Conservation (phyloP, 2,329 filamentous ascomycete genomes). For the Grosmannia clavigera region DNA sequence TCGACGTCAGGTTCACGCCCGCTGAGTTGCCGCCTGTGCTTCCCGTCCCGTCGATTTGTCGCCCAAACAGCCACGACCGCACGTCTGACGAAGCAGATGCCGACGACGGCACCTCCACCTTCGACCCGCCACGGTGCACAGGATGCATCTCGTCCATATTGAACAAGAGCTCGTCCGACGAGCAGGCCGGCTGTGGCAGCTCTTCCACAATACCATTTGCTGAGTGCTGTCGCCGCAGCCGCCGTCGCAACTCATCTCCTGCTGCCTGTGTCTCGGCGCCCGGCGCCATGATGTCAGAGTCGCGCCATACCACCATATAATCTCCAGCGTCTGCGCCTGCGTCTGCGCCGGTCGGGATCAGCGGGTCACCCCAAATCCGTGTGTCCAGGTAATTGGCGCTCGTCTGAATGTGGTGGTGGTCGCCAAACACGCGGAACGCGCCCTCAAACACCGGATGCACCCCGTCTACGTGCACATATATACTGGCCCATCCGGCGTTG, state of each 20-base stretch:
- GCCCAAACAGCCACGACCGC: constrained; percentile 50
- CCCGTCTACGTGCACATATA: constrained; percentile 69
- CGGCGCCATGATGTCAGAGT: constrained; percentile 60
- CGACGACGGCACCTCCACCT: constrained; percentile 18
- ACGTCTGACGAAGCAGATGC: constrained; percentile 12
- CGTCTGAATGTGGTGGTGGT: constrained; percentile 80
- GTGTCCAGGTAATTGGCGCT: constrained; percentile 61
- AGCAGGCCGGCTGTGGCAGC: constrained; percentile 38
- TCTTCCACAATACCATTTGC: neutral
- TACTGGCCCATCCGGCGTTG: constrained; percentile 74
- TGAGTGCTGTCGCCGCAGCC: constrained; percentile 14
- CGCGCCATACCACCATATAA: constrained; percentile 82
- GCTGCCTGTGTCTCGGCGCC: constrained; percentile 26
- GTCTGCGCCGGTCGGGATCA: constrained; percentile 33
- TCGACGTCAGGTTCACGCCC: constrained; percentile 63
- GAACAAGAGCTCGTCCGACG: constrained; percentile 65
- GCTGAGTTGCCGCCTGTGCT: constrained; percentile 58
- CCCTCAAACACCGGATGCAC: constrained; percentile 74
- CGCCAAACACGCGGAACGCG: constrained; percentile 65
- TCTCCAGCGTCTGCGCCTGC: constrained; percentile 34
- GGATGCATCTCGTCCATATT: constrained; percentile 65
- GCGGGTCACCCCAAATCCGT: constrained; percentile 59
- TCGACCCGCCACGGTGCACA: constrained; percentile 41
- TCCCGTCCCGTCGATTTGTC: constrained; percentile 53
- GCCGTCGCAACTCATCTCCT: constrained; percentile 49